These are phyloP conservation scores for Nakazawaea ishiwadae DNA, from an alignment of 805 yeast species.

Conservation along the genomic window DNA sequence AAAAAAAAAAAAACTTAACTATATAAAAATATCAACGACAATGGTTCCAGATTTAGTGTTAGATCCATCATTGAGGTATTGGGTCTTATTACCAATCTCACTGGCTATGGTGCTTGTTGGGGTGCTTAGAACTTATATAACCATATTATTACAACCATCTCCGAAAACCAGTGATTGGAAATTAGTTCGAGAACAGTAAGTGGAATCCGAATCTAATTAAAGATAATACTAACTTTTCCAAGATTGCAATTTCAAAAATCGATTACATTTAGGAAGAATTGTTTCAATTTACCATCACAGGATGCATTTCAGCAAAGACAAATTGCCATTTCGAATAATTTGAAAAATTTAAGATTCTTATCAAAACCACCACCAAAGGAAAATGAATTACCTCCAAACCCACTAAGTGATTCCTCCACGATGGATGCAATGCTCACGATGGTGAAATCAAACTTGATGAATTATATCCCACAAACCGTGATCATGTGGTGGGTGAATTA, in stretches of 20 bases:
- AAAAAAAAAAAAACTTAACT: background rate
- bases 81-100: slow-evolving; percentile 91
- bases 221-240: background rate
- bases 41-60: slow-evolving; percentile 50
- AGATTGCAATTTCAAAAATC: slow-evolving; percentile 58
- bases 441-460: slow-evolving; percentile 78
- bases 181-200: slow-evolving; percentile 47
- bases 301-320: slow-evolving; percentile 52
- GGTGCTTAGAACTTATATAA: slow-evolving; percentile 63
- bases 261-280: slow-evolving; percentile 50
- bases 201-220: slow-evolving; percentile 12
- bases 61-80: slow-evolving; percentile 78
- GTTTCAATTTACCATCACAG: slow-evolving; percentile 40
- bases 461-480: slow-evolving; percentile 84
- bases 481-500: slow-evolving; percentile 96
- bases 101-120: slow-evolving; percentile 88
- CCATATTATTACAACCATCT: slow-evolving; percentile 53
- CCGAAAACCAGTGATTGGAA: slow-evolving; percentile 50
- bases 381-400: slow-evolving; percentile 42
- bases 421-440: slow-evolving; percentile 70
- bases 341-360: slow-evolving; percentile 50
- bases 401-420: slow-evolving; percentile 65
- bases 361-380: slow-evolving; percentile 40
- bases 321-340: slow-evolving; percentile 37
- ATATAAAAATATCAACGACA: background rate